Base-by-base conservation (phyloP, 768 basidiomycete genomes). In the Auriscalpium orientale region DNA sequence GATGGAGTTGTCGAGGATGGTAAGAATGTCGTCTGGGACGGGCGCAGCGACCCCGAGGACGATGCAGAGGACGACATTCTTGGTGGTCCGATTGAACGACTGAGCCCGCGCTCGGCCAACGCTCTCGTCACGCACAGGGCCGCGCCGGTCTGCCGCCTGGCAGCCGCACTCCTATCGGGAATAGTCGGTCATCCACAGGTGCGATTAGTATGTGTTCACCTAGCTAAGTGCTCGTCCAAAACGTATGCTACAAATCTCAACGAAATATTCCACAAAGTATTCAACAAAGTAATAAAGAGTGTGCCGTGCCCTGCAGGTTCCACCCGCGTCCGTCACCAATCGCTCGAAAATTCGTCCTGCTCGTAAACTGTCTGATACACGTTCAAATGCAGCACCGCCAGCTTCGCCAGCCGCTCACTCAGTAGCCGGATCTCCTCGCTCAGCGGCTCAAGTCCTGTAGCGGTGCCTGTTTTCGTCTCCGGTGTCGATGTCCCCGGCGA, bases 351-450 rank as follows among this genome's bases (percentile, higher is more conserved):
- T 44, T 78, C 81, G 58, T 83, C 78, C 63, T 80, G 79, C 69
- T 88, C 84, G 71, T 93, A 93, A 55, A 91, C 67, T n/a, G 81
- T 79, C 38, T 87, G 73, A 68, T 89, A 91, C 51, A 88, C 83
- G 59, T 83, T 80, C 52, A 89, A 74, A 68, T 93, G 89, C 62
- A 90, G 83, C 48, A 80, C 72, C 2, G 84, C 84, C 53, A 94
- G 76, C 56, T 85, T 82, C 46, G 85, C 78, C 37, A 91, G 76
- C 65, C 86, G 82, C 63, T 89, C 84, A 33, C 80, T 81, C 49
- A 94, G 78, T 16, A 79, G 74, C 35, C 76, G 76, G 50, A 88
- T 81, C 69, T 94, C 91, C 43, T 83, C 80, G 54, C 76, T 69
- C 52, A 93, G 75, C 36, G 85, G 79, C 62, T 88, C 85, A 77